These are phyloP conservation scores for Monosporozyma aquatica DNA, from an alignment of 805 yeast species.

Conservation along the genomic window DNA sequence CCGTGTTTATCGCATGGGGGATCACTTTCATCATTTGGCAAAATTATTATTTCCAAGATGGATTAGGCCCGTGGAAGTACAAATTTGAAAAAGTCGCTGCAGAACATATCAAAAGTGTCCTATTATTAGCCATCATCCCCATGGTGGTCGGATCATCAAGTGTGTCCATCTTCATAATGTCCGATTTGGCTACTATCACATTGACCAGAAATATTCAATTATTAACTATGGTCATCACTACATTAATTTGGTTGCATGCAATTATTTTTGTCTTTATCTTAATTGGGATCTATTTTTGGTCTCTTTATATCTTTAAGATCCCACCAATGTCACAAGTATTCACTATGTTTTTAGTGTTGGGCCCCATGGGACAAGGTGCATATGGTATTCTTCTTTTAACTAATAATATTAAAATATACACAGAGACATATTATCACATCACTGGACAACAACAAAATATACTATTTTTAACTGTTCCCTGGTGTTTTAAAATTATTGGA, in stretches of 20 bases:
- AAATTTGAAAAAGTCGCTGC: constrained; percentile 20
- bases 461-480: constrained; percentile 20
- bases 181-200: constrained; percentile 36
- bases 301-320: constrained; percentile 46
- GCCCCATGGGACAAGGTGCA: constrained; percentile 81
- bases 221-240: constrained; percentile 45
- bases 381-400: constrained; percentile 55
- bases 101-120: constrained; percentile 42
- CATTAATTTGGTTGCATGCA: constrained; percentile 63
- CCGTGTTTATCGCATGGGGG: constrained; percentile 53
- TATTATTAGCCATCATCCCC: constrained; percentile 71
- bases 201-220: constrained; percentile 34
- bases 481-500: constrained; percentile 30
- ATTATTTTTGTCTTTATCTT: constrained; percentile 48
- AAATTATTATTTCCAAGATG: constrained; percentile 24
- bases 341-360: constrained; percentile 67
- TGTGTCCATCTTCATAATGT: constrained; percentile 44
- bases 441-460: constrained; percentile 10
- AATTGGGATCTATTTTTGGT: constrained; percentile 50
- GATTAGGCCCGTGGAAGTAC: constrained; percentile 6
- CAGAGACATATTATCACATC: constrained; percentile 11
- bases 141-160: constrained; percentile 65
- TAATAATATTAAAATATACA: constrained; percentile 29
- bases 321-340: constrained; percentile 50
- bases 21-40: constrained; percentile 44